phyloP scores from a whole-genome alignment of 208 protist genomes.

The Acanthamoeba triangularis region DNA sequence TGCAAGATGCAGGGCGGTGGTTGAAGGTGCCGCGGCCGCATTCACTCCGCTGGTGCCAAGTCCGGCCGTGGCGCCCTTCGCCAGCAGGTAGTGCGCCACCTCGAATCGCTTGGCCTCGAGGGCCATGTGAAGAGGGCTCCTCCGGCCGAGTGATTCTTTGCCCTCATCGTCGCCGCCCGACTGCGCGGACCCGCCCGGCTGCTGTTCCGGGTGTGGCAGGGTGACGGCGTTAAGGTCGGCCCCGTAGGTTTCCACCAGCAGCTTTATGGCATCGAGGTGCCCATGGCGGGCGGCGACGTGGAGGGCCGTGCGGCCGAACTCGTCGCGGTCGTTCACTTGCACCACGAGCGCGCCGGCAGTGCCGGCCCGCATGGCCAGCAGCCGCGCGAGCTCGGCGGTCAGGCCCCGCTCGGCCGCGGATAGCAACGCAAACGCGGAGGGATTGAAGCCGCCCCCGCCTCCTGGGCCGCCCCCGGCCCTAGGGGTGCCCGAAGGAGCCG shows the following conservation, averaged over 20 bases:
- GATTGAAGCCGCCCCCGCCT: neutral
- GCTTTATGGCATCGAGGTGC: slow-evolving; percentile 16
- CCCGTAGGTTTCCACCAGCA: slow-evolving; percentile 1
- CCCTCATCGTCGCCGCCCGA: neutral
- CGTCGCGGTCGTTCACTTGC: slow-evolving; percentile 23
- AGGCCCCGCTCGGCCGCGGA: neutral
- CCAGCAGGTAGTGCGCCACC: slow-evolving; percentile 39
- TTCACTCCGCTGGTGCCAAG: neutral
- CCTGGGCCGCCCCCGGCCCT: neutral
- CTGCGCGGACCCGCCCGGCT: neutral
- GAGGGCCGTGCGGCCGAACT: slow-evolving; percentile 26
- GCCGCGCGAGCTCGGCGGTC: neutral
- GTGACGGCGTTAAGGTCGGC: slow-evolving; percentile 55
- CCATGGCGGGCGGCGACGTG: slow-evolving; percentile 39
- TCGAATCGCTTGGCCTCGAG: slow-evolving; percentile 16
- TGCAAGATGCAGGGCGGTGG: neutral
- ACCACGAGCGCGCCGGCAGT: neutral
- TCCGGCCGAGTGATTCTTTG: neutral
- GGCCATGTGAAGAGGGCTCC: neutral
- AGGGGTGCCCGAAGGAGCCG: neutral
- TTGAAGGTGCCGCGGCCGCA: neutral
- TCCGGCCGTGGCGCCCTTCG: neutral
- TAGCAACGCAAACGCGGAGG: neutral
- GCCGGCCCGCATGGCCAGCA: slow-evolving; percentile 11
- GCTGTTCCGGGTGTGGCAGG: neutral